Evolutionary conservation across 75 land plant genomes (phyloP).

Genomic region (Cupressus sempervirens): DNA sequence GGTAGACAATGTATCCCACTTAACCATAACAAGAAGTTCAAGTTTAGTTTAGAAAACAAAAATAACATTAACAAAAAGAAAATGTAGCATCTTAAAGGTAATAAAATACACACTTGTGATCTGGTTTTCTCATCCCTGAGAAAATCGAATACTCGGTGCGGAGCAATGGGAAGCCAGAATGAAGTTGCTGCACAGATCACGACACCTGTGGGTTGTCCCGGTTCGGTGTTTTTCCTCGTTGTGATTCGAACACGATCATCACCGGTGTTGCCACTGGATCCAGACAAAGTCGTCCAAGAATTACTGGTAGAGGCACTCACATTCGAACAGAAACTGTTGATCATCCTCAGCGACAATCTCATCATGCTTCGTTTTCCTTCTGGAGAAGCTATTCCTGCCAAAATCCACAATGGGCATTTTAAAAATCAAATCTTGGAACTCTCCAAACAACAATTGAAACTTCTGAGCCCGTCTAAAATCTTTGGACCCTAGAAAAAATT

Average conservation of each 20-base stretch:
- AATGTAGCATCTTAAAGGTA: background rate
- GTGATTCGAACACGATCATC: slow-evolving; percentile 58
- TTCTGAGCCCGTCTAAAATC: too few relatives aligned
- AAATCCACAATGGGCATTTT: background rate
- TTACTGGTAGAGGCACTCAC: slow-evolving; percentile 60
- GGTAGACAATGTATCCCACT: slow-evolving; percentile 89
- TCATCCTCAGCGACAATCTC: slow-evolving; percentile 74
- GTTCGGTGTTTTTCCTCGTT: slow-evolving; percentile 51
- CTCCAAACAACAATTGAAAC: background rate
- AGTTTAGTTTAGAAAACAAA: background rate
- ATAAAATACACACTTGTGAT: slow-evolving; percentile 48
- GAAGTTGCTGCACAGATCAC: slow-evolving; percentile 78
- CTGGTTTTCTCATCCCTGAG: slow-evolving; percentile 65
- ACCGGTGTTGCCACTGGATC: slow-evolving; percentile 23
- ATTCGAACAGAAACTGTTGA: slow-evolving; percentile 63
- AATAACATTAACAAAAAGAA: background rate
- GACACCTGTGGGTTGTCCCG: slow-evolving; percentile 70
- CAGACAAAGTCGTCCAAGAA: slow-evolving; percentile 65
- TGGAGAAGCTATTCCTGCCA: slow-evolving; percentile 48
- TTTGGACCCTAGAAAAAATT: too few relatives aligned
- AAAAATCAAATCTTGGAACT: background rate
- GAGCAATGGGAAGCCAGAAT: slow-evolving; percentile 64
- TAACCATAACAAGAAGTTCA: background rate
- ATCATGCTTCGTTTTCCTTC: slow-evolving; percentile 73
- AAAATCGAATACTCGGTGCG: slow-evolving; percentile 63